Percentiles rank a stretch among this genome's conserved stretches.
Conservation (phyloP, 768 basidiomycete genomes). For the Amylocystis lapponica region DNA sequence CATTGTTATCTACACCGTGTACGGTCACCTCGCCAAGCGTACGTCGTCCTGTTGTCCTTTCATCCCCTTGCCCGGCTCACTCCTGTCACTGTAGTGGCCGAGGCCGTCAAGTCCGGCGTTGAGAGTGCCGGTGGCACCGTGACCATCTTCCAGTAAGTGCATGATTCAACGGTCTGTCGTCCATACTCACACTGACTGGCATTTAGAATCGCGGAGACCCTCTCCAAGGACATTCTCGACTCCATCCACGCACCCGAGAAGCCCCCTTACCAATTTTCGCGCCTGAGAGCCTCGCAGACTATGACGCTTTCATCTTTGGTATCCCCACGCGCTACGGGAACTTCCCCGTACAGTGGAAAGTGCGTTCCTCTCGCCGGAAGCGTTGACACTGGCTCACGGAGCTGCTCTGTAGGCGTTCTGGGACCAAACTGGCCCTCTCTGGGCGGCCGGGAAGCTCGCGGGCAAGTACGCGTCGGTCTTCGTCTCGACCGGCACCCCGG, state of each 20-base stretch:
- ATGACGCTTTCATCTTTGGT: slow-evolving; percentile 73
- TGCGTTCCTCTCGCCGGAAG: no score
- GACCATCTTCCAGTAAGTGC: slow-evolving; percentile 41
- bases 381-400: slow-evolving; percentile 13
- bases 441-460: slow-evolving; percentile 50
- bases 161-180: not conserved
- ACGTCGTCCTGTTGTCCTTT: slow-evolving; percentile 20
- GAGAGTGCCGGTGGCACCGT: slow-evolving; percentile 36
- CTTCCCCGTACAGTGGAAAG: slow-evolving; percentile 76
- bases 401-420: slow-evolving; percentile 56
- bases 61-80: slow-evolving; percentile 2
- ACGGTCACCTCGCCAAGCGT: slow-evolving; percentile 69
- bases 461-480: slow-evolving; percentile 78
- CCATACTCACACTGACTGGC: not conserved
- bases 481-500: slow-evolving; percentile 64
- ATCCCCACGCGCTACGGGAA: slow-evolving; percentile 78
- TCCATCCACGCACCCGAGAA: slow-evolving; percentile 72
- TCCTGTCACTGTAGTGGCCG: slow-evolving; percentile 45
- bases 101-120: slow-evolving; percentile 39
- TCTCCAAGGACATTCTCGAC: slow-evolving; percentile 56
- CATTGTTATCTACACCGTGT: slow-evolving; percentile 70
- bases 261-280: slow-evolving; percentile 60
- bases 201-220: slow-evolving; percentile 73
- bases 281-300: slow-evolving; percentile 46
- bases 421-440: slow-evolving; percentile 68